Percentiles rank a stretch among this genome's conserved stretches.
Evolutionary conservation across 1,139 yeast species (phyloP).

Genomic region (Suhomyces bolitotheri): DNA sequence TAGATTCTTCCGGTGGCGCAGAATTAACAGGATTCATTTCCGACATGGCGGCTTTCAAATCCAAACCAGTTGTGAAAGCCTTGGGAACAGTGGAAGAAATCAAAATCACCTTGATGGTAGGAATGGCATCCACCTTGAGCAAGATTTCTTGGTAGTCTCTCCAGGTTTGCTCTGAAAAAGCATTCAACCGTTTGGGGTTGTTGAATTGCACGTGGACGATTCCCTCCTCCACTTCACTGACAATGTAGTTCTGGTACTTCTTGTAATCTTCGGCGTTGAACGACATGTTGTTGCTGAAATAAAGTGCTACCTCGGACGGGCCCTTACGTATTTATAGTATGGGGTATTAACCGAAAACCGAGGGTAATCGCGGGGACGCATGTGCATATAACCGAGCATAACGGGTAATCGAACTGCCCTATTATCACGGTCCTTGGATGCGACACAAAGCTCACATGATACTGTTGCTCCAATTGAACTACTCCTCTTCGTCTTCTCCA

Average conservation of each 20-base stretch:
- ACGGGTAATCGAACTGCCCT: no score
- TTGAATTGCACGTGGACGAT: slow-evolving; percentile 63
- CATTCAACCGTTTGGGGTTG: slow-evolving; percentile 63
- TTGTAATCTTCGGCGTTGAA: slow-evolving; percentile 25
- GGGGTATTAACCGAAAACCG: no score
- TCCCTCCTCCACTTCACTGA: slow-evolving; percentile 45
- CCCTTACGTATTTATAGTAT: slow-evolving; percentile 2
- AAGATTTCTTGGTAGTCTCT: slow-evolving; percentile 55
- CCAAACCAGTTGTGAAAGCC: slow-evolving; percentile 68
- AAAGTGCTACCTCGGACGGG: no score
- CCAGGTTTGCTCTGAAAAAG: slow-evolving; percentile 58
- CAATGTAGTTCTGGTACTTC: slow-evolving; percentile 39
- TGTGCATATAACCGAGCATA: no score
- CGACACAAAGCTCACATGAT: no score
- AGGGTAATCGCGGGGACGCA: no score
- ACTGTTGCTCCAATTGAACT: no score
- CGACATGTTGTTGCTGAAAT: slow-evolving; percentile 5
- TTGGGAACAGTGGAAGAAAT: slow-evolving; percentile 58
- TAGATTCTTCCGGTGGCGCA: slow-evolving; percentile 17
- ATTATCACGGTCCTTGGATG: no score
- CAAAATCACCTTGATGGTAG: slow-evolving; percentile 50
- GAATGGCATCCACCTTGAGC: slow-evolving; percentile 44
- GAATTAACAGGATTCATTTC: slow-evolving; percentile 12
- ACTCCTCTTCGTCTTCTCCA: no score
- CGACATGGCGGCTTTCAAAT: slow-evolving; percentile 45